phyloP scores from a whole-genome alignment of 768 basidiomycete genomes.

The Sarcodon aspratus region DNA sequence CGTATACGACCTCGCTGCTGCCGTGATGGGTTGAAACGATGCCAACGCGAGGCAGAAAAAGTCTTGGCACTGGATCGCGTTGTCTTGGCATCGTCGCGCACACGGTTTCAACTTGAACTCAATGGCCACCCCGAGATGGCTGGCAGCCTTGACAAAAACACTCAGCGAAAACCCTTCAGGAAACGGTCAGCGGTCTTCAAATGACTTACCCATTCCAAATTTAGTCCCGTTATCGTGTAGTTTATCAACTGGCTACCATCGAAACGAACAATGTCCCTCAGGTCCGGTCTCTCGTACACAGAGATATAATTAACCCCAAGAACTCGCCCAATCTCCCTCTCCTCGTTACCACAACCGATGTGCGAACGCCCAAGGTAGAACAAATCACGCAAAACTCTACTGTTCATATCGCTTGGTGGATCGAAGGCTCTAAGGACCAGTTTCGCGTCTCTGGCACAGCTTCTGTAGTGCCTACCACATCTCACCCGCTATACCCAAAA shows the following conservation, averaged over 20 bases:
- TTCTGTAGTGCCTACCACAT: constrained; percentile 41
- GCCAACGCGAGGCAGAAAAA: too few relatives aligned
- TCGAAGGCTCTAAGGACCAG: constrained; percentile 53
- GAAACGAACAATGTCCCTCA: constrained; percentile 35
- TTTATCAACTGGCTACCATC: constrained; percentile 49
- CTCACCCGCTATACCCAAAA: constrained; percentile 22
- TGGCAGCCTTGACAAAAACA: constrained; percentile 13
- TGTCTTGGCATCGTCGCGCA: too few relatives aligned
- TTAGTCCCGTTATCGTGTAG: constrained; percentile 19
- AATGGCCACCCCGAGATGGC: constrained; percentile 14
- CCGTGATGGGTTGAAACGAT: too few relatives aligned
- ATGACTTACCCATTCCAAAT: neutral
- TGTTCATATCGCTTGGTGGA: constrained; percentile 70
- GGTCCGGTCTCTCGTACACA: constrained; percentile 57
- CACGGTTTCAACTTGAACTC: too few relatives aligned
- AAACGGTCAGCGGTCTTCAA: constrained; percentile 8
- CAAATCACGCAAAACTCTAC: constrained; percentile 38
- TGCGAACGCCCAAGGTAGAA: constrained; percentile 55
- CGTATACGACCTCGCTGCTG: too few relatives aligned
- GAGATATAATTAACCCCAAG: constrained; percentile 38
- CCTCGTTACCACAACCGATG: constrained; percentile 58
- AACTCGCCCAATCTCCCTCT: constrained; percentile 39
- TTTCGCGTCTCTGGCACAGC: constrained; percentile 56
- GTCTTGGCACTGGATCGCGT: too few relatives aligned
- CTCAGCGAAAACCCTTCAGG: constrained; percentile 13